Evolutionary conservation across 2,329 filamentous ascomycete species (phyloP).

Genomic region (Sporothrix mexicana): DNA sequence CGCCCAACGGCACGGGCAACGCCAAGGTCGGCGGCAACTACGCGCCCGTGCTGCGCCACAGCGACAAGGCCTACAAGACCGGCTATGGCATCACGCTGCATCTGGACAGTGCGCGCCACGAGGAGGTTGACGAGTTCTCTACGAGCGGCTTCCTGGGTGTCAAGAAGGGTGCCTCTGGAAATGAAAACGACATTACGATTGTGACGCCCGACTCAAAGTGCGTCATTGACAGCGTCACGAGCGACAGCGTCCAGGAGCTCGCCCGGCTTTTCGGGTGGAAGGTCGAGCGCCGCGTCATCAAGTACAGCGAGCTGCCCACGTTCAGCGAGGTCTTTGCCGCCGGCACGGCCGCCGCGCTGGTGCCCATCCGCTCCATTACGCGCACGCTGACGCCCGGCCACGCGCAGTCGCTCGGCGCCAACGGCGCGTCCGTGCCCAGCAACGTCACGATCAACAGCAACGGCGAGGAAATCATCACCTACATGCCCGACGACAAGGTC

Average conservation of each 20-base stretch:
- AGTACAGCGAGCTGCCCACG: slow-evolving; percentile 61
- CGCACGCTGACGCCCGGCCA: slow-evolving; percentile 56
- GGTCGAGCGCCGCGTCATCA: slow-evolving; percentile 77
- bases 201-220: slow-evolving; percentile 87
- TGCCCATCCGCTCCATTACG: slow-evolving; percentile 90
- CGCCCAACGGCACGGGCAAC: slow-evolving; percentile 86
- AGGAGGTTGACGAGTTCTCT: slow-evolving; percentile 93
- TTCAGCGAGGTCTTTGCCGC: slow-evolving; percentile 85
- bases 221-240: slow-evolving; percentile 87
- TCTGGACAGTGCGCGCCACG: slow-evolving; percentile 81
- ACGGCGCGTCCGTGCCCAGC: slow-evolving; percentile 43
- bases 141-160: slow-evolving; percentile 93
- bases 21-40: slow-evolving; percentile 98
- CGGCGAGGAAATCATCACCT: slow-evolving; percentile 59
- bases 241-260: slow-evolving; percentile 77
- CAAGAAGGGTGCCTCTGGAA: slow-evolving; percentile 53
- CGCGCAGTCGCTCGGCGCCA: slow-evolving; percentile 48
- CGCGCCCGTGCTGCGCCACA: slow-evolving; percentile 86
- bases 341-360: slow-evolving; percentile 87
- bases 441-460: slow-evolving; percentile 49
- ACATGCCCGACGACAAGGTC: slow-evolving; percentile 61
- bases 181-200: slow-evolving; percentile 64
- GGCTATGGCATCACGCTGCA: slow-evolving; percentile 96
- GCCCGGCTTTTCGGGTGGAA: slow-evolving; percentile 80
- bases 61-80: slow-evolving; percentile 75